Percentiles rank a stretch among this genome's conserved stretches.
Conservation (phyloP, 371 early-diverging fungal genomes). For the Blakeslea trispora region DNA sequence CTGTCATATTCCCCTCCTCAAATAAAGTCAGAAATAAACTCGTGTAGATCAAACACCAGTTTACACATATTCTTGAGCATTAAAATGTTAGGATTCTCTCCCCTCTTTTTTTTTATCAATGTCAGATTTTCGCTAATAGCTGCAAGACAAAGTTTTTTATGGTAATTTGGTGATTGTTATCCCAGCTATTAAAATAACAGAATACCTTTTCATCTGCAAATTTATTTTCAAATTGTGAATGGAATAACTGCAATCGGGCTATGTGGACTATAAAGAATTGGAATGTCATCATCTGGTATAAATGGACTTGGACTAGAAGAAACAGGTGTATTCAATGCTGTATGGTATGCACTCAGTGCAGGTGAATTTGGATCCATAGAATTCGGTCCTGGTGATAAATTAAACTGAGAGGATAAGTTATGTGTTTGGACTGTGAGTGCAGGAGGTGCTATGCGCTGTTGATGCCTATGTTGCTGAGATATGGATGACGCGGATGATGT, state of each 20-base stretch:
- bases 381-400: constrained; percentile 14
- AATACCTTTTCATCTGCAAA: too few relatives aligned
- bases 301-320: constrained; percentile 34
- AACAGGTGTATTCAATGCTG: constrained; percentile 36
- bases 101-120: too few relatives aligned
- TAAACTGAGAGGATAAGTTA: constrained; percentile 12
- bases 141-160: too few relatives aligned
- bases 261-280: constrained; percentile 27
- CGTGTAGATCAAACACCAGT: too few relatives aligned
- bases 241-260: constrained; percentile 19
- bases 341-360: constrained; percentile 34
- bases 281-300: constrained; percentile 30
- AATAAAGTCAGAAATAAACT: too few relatives aligned
- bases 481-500: not conserved
- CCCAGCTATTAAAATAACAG: too few relatives aligned
- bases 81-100: too few relatives aligned
- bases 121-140: too few relatives aligned
- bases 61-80: too few relatives aligned
- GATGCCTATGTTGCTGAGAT: constrained; percentile 2
- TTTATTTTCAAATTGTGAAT: constrained; percentile 1
- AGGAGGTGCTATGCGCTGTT: constrained; percentile 7
- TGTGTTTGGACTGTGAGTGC: constrained; percentile 34
- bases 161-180: too few relatives aligned
- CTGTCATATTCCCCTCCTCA: too few relatives aligned
- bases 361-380: constrained; percentile 19